Evolutionary conservation across 2,329 filamentous ascomycete genomes (phyloP).

Genomic region (Domatiomyces catenatus): DNA sequence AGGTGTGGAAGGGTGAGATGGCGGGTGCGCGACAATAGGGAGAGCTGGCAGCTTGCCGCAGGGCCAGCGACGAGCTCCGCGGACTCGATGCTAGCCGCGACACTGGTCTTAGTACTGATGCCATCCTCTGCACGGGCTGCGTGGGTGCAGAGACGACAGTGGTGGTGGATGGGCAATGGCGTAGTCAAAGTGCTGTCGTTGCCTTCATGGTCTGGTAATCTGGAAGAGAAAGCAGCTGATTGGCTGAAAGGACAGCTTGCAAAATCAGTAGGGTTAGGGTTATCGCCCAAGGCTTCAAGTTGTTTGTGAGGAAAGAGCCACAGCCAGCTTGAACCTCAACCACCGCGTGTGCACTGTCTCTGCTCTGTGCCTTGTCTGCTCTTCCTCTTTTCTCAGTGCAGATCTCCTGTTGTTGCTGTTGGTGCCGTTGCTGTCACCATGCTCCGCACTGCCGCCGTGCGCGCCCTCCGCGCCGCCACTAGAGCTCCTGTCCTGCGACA

Average conservation of each 20-base stretch:
- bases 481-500: conserved; percentile 35
- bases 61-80: conserved; percentile 20
- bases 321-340: conserved; percentile 10
- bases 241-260: not conserved
- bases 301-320: conserved; percentile 14
- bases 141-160: conserved; percentile 3
- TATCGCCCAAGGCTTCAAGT: conserved; percentile 8
- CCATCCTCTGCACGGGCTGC: conserved; percentile 23
- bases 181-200: conserved; percentile 26
- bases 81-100: conserved; percentile 30
- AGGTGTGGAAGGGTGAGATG: conserved; percentile 44
- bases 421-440: conserved; percentile 38
- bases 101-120: conserved; percentile 28
- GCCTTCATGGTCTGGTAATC: conserved; percentile 24
- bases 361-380: conserved; percentile 3
- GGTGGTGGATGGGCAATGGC: conserved; percentile 1
- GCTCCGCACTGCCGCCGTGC: conserved; percentile 79
- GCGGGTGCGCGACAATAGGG: conserved; percentile 25
- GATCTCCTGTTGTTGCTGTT: conserved; percentile 7
- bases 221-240: not conserved
- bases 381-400: conserved; percentile 7
- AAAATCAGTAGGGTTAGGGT: not conserved
- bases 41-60: conserved; percentile 19
- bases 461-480: conserved; percentile 49
- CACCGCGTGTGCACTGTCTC: conserved; percentile 3